phyloP scores from a whole-genome alignment of 345 rosid genomes.

The Dipteronia dyeriana region DNA sequence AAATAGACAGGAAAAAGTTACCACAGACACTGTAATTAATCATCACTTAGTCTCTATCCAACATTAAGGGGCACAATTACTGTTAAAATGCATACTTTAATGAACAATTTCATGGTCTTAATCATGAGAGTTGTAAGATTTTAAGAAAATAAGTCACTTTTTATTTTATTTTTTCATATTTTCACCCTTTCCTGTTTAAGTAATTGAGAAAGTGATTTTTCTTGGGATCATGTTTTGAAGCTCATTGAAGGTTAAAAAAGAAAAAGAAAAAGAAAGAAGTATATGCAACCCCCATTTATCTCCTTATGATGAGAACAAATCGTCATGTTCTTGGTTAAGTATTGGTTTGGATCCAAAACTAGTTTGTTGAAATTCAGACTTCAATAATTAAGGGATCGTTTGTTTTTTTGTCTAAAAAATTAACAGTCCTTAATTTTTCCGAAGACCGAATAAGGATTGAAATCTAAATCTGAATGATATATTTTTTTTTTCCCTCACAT shows the following conservation, averaged over 20 bases:
- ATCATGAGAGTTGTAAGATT: not conserved
- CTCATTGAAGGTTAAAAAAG: not conserved
- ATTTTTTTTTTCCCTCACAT: too few relatives aligned
- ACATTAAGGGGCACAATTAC: not conserved
- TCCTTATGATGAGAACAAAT: not conserved
- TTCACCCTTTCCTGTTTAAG: not conserved
- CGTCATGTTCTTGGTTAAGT: not conserved
- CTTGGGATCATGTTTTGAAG: not conserved
- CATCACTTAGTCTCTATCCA: not conserved
- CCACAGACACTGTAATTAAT: not conserved
- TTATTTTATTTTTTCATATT: not conserved
- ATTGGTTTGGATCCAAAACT: not conserved
- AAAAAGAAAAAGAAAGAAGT: not conserved
- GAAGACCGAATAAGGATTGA: too few relatives aligned
- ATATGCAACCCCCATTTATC: too few relatives aligned
- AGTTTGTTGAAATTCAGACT: not conserved
- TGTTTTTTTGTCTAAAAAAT: too few relatives aligned
- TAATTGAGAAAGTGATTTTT: not conserved
- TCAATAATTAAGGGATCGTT: too few relatives aligned
- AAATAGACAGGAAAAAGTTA: constrained; percentile 14
- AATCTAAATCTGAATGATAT: too few relatives aligned
- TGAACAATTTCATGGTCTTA: not conserved
- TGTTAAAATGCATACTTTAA: constrained; percentile 1
- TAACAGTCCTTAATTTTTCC: too few relatives aligned
- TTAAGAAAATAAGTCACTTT: not conserved